Base-by-base conservation (phyloP, 495 filamentous ascomycete genomes). In the Thozetella sp. region DNA sequence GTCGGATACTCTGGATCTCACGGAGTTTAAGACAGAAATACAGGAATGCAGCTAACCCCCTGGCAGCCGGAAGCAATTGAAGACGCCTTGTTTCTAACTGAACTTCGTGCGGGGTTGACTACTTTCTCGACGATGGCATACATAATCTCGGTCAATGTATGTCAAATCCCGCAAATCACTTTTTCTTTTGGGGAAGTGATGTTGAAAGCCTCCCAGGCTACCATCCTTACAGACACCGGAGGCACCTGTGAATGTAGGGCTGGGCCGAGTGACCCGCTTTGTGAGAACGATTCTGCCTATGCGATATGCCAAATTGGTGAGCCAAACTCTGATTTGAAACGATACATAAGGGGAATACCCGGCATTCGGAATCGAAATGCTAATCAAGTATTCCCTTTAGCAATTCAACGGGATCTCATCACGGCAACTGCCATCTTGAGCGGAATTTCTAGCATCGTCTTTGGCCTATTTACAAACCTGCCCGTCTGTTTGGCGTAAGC, bases 91-190 rank as follows among this genome's bases (percentile, higher is more conserved):
- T 92, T 94, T 75, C 85, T 88, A 59, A 90, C 87, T 15, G 90
- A 94, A 69, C 73, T 94, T 54, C 87, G 90, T 22, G 91, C 90
- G n/a, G 91, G 90, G 13, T 71, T 94, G 27, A 91, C 91, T 30
- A 94, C 91, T 25, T 93, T 93, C 71, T 89, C 91, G 63, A 90
- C 90, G 19, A 93, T 94, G 91, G 87, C 90, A 50, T 94, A 91
- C 72, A 90, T 90, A 58, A 88, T 91, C 45, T 79, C 88, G 63
- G 76, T 83, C 62, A 82, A 85, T 61, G 80, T 80, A n/a, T n/a
- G n/a, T 48, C 20, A n/a, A 4, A 9, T 48, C n/a, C 43, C 20
- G n/a, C n/a, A 54, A 65, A 70, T 55, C 22, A 25, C 75, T 57
- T 58, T 63, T 71, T 56, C 67, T 56, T 43, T 52, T 24, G 58